phyloP scores from a whole-genome alignment of 2,329 filamentous ascomycete genomes.

The Pseudodiploospora longispora region DNA sequence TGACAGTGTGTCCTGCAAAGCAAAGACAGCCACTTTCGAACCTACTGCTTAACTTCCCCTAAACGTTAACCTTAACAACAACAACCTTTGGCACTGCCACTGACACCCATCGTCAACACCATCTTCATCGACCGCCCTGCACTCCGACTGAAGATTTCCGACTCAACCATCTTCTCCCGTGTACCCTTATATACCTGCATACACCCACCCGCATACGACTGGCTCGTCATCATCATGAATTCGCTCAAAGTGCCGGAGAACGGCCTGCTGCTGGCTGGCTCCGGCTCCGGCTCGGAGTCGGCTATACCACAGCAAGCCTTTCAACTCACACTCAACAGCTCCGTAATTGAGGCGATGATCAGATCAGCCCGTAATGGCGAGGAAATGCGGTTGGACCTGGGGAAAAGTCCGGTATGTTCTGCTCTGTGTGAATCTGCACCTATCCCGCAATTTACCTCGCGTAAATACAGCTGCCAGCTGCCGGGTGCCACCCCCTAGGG shows the following conservation, averaged over 20 bases:
- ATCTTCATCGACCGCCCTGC: no score
- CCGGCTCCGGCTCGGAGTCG: constrained; percentile 31
- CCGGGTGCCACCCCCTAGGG: no score
- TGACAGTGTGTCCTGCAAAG: constrained; percentile 7
- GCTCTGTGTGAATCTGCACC: background rate
- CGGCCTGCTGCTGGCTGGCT: constrained; percentile 49
- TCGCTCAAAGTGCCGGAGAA: constrained; percentile 48
- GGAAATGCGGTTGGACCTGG: constrained; percentile 49
- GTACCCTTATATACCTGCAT: background rate
- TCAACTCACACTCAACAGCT: constrained; percentile 48
- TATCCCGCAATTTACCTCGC: background rate
- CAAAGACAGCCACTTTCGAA: constrained; percentile 1
- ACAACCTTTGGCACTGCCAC: no score
- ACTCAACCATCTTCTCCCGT: background rate
- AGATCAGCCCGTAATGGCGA: constrained; percentile 49
- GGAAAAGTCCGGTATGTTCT: constrained; percentile 49
- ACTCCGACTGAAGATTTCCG: no score
- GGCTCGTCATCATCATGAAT: constrained; percentile 32
- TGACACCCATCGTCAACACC: no score
- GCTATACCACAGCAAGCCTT: constrained; percentile 47
- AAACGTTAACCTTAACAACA: no score
- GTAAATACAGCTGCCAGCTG: constrained; percentile 7
- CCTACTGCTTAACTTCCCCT: no score
- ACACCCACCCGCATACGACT: background rate
- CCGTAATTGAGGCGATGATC: constrained; percentile 55